Evolutionary conservation across 2,329 filamentous ascomycete genomes (phyloP).

Genomic region (Cladosporium austrohemisphaericum): DNA sequence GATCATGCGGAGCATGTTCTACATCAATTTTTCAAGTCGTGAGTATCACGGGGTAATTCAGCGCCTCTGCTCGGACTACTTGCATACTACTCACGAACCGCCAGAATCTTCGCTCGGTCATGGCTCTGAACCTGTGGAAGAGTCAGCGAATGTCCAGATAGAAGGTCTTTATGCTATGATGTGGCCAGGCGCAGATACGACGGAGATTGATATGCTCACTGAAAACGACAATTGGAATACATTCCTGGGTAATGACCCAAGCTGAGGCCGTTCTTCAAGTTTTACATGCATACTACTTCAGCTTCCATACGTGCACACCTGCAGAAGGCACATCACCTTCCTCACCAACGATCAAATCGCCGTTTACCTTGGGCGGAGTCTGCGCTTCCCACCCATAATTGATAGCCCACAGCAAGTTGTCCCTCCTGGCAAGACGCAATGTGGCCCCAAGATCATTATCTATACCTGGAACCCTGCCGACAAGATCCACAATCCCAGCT

Average conservation of each 20-base stretch:
- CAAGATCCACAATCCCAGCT: slow-evolving; percentile 19
- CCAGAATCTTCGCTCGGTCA: background rate
- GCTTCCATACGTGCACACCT: slow-evolving; percentile 22
- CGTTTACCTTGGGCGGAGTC: slow-evolving; percentile 16
- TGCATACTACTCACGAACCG: slow-evolving; percentile 15
- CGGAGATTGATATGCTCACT: slow-evolving; percentile 23
- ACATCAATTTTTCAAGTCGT: slow-evolving; percentile 40
- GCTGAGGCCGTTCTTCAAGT: slow-evolving; percentile 23
- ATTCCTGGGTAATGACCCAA: slow-evolving; percentile 14
- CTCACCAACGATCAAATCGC: slow-evolving; percentile 20
- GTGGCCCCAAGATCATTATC: slow-evolving; percentile 22
- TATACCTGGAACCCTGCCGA: slow-evolving; percentile 16
- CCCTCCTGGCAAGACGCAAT: slow-evolving; percentile 21
- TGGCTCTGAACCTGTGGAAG: slow-evolving; percentile 26
- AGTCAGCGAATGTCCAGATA: slow-evolving; percentile 44
- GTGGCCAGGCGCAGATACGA: slow-evolving; percentile 40
- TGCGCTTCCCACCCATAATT: slow-evolving; percentile 24
- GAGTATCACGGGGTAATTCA: slow-evolving; percentile 43
- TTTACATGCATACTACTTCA: too few relatives aligned
- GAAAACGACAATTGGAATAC: slow-evolving; percentile 23
- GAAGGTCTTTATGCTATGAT: slow-evolving; percentile 45
- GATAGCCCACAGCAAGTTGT: slow-evolving; percentile 24
- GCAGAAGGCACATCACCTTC: slow-evolving; percentile 19
- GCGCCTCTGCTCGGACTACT: slow-evolving; percentile 40
- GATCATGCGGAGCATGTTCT: slow-evolving; percentile 37